phyloP scores from a whole-genome alignment of 2,329 filamentous ascomycete species.

The Penicillium decumbens region DNA sequence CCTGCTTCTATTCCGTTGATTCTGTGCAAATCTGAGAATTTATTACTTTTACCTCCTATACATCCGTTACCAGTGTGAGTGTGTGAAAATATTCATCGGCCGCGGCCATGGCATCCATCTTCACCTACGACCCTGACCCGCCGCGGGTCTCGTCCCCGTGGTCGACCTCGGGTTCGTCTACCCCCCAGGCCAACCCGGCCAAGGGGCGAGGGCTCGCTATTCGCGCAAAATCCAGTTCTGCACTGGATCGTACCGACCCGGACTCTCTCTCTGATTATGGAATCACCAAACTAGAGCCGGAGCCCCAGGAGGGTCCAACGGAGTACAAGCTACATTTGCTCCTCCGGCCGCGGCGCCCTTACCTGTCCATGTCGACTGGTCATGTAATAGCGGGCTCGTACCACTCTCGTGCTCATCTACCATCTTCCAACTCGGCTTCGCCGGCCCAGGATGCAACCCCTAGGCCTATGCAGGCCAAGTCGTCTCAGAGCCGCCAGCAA shows the following conservation, averaged over 20 bases:
- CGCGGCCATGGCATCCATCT: constrained; percentile 77
- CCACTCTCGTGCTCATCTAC: constrained; percentile 37
- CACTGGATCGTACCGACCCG: constrained; percentile 39
- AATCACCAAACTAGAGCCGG: constrained; percentile 74
- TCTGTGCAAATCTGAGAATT: neutral
- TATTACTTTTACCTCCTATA: constrained; percentile 8
- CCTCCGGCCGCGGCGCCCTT: constrained; percentile 70
- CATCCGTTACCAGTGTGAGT: constrained; percentile 10
- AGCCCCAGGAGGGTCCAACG: constrained; percentile 88
- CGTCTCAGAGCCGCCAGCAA: constrained; percentile 70
- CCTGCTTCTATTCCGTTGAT: constrained; percentile 5
- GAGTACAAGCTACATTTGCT: constrained; percentile 96
- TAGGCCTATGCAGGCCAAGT: constrained; percentile 45
- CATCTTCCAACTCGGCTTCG: constrained; percentile 19
- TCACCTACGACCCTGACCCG: constrained; percentile 87
- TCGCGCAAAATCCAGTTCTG: constrained; percentile 32
- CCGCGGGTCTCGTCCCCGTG: constrained; percentile 87
- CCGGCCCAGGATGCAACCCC: constrained; percentile 30
- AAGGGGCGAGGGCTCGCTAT: constrained; percentile 23
- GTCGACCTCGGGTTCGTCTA: constrained; percentile 56
- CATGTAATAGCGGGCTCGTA: constrained; percentile 50
- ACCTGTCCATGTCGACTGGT: constrained; percentile 65
- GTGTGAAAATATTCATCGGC: constrained; percentile 4
- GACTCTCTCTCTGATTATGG: constrained; percentile 52
- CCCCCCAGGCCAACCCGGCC: constrained; percentile 32